A percentile compares a stretch with the other conserved stretches of the same genome.
Conservation (phyloP, 176 grass and related monocot species). For the Olyra latifolia region DNA sequence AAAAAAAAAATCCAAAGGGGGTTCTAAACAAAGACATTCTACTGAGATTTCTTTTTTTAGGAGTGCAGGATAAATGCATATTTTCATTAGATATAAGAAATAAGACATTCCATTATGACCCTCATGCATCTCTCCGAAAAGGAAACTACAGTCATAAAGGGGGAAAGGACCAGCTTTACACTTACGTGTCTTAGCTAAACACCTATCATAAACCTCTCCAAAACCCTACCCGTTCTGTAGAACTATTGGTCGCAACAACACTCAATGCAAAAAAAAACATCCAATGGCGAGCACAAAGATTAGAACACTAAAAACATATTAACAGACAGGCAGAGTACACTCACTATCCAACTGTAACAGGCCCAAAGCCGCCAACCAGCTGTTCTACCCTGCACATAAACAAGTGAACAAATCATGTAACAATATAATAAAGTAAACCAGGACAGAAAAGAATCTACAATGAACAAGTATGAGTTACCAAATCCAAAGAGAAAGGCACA, state of each 20-base stretch:
- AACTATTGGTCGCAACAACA: background rate
- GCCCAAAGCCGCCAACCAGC: slow-evolving; percentile 12
- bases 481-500: background rate
- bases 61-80: background rate
- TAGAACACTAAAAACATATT: background rate
- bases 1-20: background rate
- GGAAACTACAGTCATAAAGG: background rate
- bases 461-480: background rate
- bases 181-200: background rate
- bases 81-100: background rate
- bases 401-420: background rate
- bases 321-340: background rate
- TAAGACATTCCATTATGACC: background rate
- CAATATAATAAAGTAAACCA: no score
- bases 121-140: no score
- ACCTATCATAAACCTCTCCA: background rate
- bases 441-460: background rate
- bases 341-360: background rate
- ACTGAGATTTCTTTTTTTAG: background rate
- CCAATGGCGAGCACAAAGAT: background rate
- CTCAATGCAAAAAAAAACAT: background rate
- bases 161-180: background rate
- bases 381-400: slow-evolving; percentile 11
- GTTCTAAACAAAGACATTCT: background rate
- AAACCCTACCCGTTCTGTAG: background rate